A percentile compares a stretch with the other conserved stretches of the same genome.
Conservation (phyloP, 139 green algal genomes). For the Chlamydomonas applanata region DNA sequence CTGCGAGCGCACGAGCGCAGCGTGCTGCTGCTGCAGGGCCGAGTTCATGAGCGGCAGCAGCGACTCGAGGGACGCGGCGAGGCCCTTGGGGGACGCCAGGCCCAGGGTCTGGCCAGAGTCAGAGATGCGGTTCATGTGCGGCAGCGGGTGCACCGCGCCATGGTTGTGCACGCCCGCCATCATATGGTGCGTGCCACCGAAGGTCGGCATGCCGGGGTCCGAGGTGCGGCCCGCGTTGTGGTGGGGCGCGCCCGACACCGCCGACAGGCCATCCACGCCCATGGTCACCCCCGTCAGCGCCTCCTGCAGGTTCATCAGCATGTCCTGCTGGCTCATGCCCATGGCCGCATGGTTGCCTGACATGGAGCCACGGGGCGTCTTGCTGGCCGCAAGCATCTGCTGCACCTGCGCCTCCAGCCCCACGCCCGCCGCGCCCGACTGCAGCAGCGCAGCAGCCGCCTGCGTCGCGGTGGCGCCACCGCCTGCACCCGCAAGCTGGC, state of each 20-base stretch:
- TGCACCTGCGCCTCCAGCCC: background rate
- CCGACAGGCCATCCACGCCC: background rate
- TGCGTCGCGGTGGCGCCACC: background rate
- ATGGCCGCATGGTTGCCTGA: background rate
- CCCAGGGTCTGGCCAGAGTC: slow-evolving; percentile 21
- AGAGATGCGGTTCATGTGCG: background rate
- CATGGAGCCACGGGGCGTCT: background rate
- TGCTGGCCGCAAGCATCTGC: background rate
- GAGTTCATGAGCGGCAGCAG: slow-evolving; percentile 30
- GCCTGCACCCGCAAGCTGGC: background rate
- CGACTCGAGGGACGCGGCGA: background rate
- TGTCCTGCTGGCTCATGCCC: background rate
- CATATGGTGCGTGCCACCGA: background rate
- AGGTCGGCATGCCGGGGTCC: slow-evolving; percentile 8
- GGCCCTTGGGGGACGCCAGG: slow-evolving; percentile 6
- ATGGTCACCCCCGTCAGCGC: background rate
- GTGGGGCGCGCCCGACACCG: background rate
- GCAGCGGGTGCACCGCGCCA: background rate
- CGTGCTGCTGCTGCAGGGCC: slow-evolving; percentile 16
- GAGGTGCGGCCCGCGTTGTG: slow-evolving; percentile 11
- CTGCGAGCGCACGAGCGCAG: too few relatives aligned
- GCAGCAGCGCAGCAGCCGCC: slow-evolving; percentile 8
- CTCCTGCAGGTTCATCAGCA: background rate
- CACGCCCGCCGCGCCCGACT: background rate
- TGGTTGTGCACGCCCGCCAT: background rate